A percentile compares a stretch with the other conserved stretches of the same genome.
phyloP scores from a whole-genome alignment of 129 eudicot species.

The Flaveria brownii region DNA sequence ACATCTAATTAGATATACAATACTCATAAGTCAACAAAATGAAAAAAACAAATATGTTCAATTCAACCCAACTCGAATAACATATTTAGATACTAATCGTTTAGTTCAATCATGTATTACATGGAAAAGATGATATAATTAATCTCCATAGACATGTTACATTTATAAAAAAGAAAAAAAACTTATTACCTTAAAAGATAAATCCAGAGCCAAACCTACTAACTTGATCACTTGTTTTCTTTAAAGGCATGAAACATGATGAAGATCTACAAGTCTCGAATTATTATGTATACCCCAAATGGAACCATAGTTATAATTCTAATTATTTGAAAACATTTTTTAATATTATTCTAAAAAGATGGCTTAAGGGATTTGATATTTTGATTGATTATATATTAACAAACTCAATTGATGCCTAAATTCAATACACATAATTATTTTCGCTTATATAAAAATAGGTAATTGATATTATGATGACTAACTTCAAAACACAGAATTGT shows the following conservation, averaged over 20 bases:
- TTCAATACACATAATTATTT: constrained; percentile 25
- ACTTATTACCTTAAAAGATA: too few species aligned
- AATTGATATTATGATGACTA: constrained; percentile 16
- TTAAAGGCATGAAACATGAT: constrained; percentile 31
- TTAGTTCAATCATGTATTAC: too few species aligned
- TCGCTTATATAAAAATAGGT: neutral
- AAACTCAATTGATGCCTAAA: constrained; percentile 31
- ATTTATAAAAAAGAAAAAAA: too few species aligned
- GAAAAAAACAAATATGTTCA: too few species aligned
- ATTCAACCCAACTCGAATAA: too few species aligned
- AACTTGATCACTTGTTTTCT: neutral
- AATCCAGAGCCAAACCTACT: too few species aligned
- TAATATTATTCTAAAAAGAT: constrained; percentile 23
- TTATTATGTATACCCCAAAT: constrained; percentile 17
- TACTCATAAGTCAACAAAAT: too few species aligned
- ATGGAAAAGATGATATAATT: too few species aligned
- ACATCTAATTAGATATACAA: too few species aligned
- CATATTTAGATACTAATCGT: too few species aligned
- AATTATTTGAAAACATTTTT: constrained; percentile 22
- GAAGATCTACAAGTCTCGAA: constrained; percentile 29
- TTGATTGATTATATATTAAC: constrained; percentile 10
- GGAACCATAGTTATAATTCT: constrained; percentile 28
- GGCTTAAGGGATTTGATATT: constrained; percentile 31
- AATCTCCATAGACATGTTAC: too few species aligned
- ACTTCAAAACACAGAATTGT: constrained; percentile 23